Conservation (phyloP, 177 flowering plant genomes). For the Telopea speciosissima region DNA sequence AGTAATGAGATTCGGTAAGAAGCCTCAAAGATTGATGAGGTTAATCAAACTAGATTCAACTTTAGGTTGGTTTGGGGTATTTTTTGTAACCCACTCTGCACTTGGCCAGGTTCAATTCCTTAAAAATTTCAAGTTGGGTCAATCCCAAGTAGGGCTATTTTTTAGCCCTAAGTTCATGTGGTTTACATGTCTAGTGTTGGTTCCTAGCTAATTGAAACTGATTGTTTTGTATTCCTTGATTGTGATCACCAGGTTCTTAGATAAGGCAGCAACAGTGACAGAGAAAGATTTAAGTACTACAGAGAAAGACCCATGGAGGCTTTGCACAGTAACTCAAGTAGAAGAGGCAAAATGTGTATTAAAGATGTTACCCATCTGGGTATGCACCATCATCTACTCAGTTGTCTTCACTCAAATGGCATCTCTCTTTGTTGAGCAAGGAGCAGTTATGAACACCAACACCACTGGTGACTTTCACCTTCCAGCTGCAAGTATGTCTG, state of each 20-base stretch:
- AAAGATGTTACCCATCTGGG: conserved; percentile 71
- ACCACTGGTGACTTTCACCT: conserved; percentile 39
- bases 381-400: conserved; percentile 75
- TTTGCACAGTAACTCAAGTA: conserved; percentile 77
- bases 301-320: conserved; percentile 45
- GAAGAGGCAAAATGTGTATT: conserved; percentile 79
- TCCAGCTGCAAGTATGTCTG: conserved; percentile 82
- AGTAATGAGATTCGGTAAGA: conserved; percentile 45
- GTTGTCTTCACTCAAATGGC: conserved; percentile 90
- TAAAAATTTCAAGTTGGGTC: too few relatives aligned
- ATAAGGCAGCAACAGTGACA: conserved; percentile 73
- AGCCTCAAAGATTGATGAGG: background rate
- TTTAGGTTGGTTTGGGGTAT: too few relatives aligned
- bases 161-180: too few relatives aligned
- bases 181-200: too few relatives aligned
- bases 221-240: background rate
- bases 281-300: conserved; percentile 21
- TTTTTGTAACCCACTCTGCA: too few relatives aligned
- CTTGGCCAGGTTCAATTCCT: too few relatives aligned
- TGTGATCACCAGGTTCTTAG: conserved; percentile 49
- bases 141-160: too few relatives aligned
- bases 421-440: conserved; percentile 82
- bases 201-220: too few relatives aligned
- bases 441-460: conserved; percentile 50
- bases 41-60: too few relatives aligned